Percentiles rank a stretch among this genome's conserved stretches.
These are phyloP conservation scores for Lactuca saligna DNA, from an alignment of 129 eudicot genomes.

Conservation along the genomic window DNA sequence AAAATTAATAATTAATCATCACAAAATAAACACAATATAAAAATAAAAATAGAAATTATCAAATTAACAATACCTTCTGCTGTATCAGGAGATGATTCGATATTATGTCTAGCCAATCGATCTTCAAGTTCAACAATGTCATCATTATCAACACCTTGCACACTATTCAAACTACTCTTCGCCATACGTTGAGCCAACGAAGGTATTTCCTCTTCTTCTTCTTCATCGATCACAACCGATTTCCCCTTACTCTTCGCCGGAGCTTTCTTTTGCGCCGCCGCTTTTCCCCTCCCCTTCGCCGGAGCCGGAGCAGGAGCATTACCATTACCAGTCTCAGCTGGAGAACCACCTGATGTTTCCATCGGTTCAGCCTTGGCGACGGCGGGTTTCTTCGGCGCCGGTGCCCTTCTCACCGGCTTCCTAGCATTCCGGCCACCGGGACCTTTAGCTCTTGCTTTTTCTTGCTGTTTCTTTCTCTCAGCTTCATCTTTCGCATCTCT, in stretches of 20 bases:
- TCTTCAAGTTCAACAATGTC: conserved; percentile 56
- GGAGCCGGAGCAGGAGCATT: conserved; percentile 43
- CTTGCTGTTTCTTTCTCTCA: conserved; percentile 34
- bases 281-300: conserved; percentile 54
- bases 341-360: conserved; percentile 37
- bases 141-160: conserved; percentile 44
- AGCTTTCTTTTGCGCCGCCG: conserved; percentile 63
- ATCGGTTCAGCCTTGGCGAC: conserved; percentile 39
- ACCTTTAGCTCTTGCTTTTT: conserved; percentile 32
- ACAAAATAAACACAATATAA: too few relatives aligned
- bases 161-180: conserved; percentile 34
- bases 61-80: conserved; percentile 51
- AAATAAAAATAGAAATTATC: neutral
- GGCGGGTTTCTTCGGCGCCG: conserved; percentile 37
- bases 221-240: conserved; percentile 37
- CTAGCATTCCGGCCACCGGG: conserved; percentile 37
- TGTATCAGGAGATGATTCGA: conserved; percentile 75
- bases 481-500: conserved; percentile 53
- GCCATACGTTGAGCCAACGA: conserved; percentile 66
- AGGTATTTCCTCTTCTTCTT: conserved; percentile 44
- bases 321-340: conserved; percentile 49
- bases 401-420: conserved; percentile 33
- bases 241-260: conserved; percentile 64
- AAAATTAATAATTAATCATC: neutral
- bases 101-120: conserved; percentile 72